Base-by-base conservation (phyloP, 2,329 filamentous ascomycete genomes). In the Fusarium sp. region DNA sequence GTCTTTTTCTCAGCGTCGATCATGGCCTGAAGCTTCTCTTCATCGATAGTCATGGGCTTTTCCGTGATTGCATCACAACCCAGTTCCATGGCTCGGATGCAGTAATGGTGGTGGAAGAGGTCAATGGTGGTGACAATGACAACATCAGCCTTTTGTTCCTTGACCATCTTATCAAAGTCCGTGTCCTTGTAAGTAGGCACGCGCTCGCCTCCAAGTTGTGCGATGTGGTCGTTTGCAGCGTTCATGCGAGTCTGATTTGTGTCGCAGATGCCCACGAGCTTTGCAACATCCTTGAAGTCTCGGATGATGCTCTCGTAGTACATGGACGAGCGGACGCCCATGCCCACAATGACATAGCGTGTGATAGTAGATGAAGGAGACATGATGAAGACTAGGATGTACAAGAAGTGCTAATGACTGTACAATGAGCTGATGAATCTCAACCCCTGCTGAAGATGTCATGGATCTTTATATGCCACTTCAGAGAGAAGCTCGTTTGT, bases 1-100 rank as follows among this genome's bases (percentile, higher is more conserved):
- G 79, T 79, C 16, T 48, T 71, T 18, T 79, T 77, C 33, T 79
- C 78, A 2, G 78, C 76, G 18, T 77, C 74, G 3, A 79, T 84
- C 76, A 92, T 91, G 45, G 84, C 18, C 79, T 84, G 74, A 83
- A 90, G 22, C 86, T 86, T 27, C 83, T 84, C 9, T 83, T 78
- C 87, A 75, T 91, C 89, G 73, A 91, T 89, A 3, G 90, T 92
- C 90, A 92, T 91, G 22, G 90, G 90, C 80, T 92, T 92, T 77
- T 92, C 90, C 0, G 88, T 91, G 27, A 92, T 84, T 1, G 90
- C 89, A 73, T 88, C 86, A 75, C 89, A 90, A 20, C 89, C 90
- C 1, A 90, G 81, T 67, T 91, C 88, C 73, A 92, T 83, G 0
- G 90, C 89, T 10, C 87, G 85, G 9, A 90, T 85, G 64, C 91